A percentile compares a stretch with the other conserved stretches of the same genome.
Evolutionary conservation across 225 moss, liverwort and hornwort species (phyloP).

Genomic region (Asterella californica): DNA sequence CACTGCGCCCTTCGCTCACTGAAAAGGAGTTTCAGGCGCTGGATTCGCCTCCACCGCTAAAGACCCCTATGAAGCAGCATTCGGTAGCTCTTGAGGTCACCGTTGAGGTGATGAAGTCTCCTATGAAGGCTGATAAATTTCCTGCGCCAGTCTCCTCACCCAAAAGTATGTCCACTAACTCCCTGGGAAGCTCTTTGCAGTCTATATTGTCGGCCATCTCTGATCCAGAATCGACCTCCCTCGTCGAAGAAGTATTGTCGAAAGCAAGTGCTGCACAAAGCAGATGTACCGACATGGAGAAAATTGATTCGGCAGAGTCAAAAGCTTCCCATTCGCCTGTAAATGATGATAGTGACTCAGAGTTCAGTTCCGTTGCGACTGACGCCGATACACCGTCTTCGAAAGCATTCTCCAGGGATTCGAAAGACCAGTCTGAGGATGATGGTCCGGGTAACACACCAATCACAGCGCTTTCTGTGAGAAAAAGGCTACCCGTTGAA

Average conservation of each 20-base stretch:
- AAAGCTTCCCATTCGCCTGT: constrained; percentile 1
- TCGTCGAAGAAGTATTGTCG: constrained; percentile 15
- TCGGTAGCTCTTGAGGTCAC: not conserved
- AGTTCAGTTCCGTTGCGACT: not conserved
- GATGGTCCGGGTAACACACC: constrained; percentile 13
- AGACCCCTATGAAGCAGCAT: not conserved
- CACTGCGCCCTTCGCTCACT: constrained; percentile 14
- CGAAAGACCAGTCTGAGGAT: constrained; percentile 13
- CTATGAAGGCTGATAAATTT: not conserved
- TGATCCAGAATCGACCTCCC: constrained; percentile 13
- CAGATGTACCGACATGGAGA: constrained; percentile 13
- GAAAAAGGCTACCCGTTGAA: constrained; percentile 8
- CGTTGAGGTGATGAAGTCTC: not conserved
- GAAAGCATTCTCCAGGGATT: not conserved
- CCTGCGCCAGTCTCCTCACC: not conserved
- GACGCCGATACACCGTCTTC: constrained; percentile 6
- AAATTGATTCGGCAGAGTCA: not conserved
- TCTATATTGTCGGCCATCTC: constrained; percentile 23
- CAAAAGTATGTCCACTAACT: not conserved
- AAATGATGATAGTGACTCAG: constrained; percentile 18
- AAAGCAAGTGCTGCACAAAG: constrained; percentile 14
- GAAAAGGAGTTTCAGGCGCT: constrained; percentile 27
- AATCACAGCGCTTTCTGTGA: constrained; percentile 12
- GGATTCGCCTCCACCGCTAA: not conserved
- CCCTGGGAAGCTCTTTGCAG: constrained; percentile 20